Conservation (phyloP, 176 grass and related monocot genomes). For the Avena atlantica region DNA sequence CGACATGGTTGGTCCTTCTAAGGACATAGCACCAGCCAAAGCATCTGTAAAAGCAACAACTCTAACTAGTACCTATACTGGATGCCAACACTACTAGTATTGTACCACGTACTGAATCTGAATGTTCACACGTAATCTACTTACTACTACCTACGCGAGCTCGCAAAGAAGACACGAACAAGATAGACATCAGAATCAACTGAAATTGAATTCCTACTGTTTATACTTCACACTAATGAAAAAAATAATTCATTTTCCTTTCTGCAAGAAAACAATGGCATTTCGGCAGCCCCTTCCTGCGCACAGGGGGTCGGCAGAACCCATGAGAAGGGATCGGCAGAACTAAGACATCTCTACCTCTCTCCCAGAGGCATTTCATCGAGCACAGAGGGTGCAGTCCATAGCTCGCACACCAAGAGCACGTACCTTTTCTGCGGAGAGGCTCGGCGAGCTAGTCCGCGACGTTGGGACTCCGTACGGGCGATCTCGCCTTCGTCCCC, state of each 20-base stretch:
- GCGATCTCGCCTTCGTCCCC: constrained; percentile 5
- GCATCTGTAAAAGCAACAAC: not conserved
- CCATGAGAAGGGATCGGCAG: not conserved
- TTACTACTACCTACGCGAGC: no score
- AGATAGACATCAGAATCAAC: not conserved
- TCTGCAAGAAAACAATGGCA: not conserved
- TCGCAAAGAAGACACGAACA: not conserved
- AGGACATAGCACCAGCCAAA: not conserved
- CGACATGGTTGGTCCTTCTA: not conserved
- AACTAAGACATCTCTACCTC: not conserved
- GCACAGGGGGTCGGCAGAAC: no score
- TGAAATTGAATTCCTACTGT: not conserved
- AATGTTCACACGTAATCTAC: not conserved
- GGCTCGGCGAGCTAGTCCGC: not conserved
- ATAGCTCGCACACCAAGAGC: not conserved
- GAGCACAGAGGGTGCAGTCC: not conserved
- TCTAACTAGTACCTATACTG: not conserved
- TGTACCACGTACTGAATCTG: not conserved
- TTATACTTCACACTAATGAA: not conserved
- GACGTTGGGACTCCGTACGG: not conserved
- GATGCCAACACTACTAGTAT: not conserved
- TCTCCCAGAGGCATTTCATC: constrained; percentile 12
- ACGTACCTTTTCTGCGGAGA: not conserved
- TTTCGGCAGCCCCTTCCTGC: not conserved
- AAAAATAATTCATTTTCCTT: not conserved